These are phyloP conservation scores for Paulownia fortunei DNA, from an alignment of 257 asterid genomes.

Conservation along the genomic window DNA sequence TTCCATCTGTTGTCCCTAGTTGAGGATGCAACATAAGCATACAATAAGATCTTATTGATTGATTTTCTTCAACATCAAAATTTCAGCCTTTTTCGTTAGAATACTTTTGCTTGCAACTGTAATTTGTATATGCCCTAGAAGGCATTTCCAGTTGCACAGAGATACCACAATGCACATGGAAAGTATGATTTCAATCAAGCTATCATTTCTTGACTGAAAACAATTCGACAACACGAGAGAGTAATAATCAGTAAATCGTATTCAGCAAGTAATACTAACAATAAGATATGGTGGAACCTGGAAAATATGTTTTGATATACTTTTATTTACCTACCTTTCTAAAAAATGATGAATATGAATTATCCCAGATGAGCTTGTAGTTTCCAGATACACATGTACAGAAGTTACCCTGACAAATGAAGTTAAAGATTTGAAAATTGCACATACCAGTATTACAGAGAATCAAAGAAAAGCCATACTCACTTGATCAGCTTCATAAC, in stretches of 20 bases:
- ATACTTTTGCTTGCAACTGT: neutral
- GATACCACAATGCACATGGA: neutral
- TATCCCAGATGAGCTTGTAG: constrained; percentile 97
- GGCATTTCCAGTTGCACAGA: neutral
- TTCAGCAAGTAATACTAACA: constrained; percentile 15
- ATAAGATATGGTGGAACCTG: constrained; percentile 1
- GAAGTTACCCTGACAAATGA: constrained; percentile 83
- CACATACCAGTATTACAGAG: neutral
- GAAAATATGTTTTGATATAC: neutral
- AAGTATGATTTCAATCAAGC: neutral
- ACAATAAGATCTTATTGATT: too few relatives aligned
- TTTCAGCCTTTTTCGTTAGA: neutral
- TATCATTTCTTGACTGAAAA: neutral
- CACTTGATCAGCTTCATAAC: constrained; percentile 92
- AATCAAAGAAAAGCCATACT: constrained; percentile 38
- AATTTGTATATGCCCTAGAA: neutral
- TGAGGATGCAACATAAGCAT: too few relatives aligned
- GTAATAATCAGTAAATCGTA: neutral
- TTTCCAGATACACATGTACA: constrained; percentile 81
- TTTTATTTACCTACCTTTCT: constrained; percentile 61
- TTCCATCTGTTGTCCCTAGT: too few relatives aligned
- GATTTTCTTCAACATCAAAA: neutral
- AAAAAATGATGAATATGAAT: constrained; percentile 84
- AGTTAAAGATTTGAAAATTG: constrained; percentile 14
- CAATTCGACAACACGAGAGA: constrained; percentile 10